phyloP scores from a whole-genome alignment of 2,329 filamentous ascomycete species.

The Calonectria pseudoturangicola region DNA sequence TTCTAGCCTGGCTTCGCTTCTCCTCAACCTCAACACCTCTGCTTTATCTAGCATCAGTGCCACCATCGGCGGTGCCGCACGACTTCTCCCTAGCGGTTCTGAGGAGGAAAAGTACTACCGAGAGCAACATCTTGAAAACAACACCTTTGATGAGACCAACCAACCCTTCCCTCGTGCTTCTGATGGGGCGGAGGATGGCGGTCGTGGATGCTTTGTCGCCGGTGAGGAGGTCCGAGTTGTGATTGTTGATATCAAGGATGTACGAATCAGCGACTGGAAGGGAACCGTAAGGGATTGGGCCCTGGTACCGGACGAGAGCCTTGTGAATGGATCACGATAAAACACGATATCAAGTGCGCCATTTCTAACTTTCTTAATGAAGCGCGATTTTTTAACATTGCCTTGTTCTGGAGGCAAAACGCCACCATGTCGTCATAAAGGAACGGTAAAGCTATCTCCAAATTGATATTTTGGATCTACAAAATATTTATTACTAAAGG shows the following conservation, averaged over 20 bases:
- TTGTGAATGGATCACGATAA: conserved; percentile 65
- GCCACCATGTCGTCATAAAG: neutral
- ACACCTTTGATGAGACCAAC: conserved; percentile 83
- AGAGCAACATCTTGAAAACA: conserved; percentile 90
- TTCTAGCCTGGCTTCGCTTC: conserved; percentile 86
- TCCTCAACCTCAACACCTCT: conserved; percentile 93
- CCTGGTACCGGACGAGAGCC: conserved; percentile 59
- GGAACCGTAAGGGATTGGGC: conserved; percentile 90
- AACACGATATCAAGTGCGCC: neutral
- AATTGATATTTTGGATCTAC: conserved; percentile 7
- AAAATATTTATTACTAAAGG: conserved; percentile 23
- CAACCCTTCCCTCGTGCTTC: conserved; percentile 57
- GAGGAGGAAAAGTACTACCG: conserved; percentile 91
- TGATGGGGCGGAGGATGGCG: conserved; percentile 69
- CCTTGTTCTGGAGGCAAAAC: neutral
- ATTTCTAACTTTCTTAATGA: neutral
- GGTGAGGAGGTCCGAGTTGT: conserved; percentile 92
- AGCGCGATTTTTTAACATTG: neutral
- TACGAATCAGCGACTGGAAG: conserved; percentile 95
- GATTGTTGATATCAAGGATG: conserved; percentile 87
- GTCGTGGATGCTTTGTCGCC: conserved; percentile 81
- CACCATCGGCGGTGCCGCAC: conserved; percentile 92
- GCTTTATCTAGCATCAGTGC: conserved; percentile 92
- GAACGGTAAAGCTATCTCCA: neutral
- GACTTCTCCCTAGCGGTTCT: conserved; percentile 81